These are phyloP conservation scores for Solanum megistacrolobum DNA, from an alignment of 257 asterid species.

Conservation along the genomic window DNA sequence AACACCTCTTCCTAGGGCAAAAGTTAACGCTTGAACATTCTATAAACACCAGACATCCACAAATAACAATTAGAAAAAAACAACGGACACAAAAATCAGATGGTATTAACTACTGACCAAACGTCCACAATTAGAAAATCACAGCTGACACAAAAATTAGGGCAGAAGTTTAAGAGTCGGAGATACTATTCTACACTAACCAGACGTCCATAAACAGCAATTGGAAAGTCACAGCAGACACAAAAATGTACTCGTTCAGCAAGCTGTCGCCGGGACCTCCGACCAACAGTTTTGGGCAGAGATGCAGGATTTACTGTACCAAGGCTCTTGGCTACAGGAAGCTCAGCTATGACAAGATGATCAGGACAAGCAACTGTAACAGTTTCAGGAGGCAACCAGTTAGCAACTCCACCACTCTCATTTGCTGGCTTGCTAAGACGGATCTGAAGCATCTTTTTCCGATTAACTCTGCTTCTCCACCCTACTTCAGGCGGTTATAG, in stretches of 20 bases:
- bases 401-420: slow-evolving; percentile 56
- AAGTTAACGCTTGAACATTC: neutral
- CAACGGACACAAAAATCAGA: neutral
- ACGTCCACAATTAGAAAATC: slow-evolving; percentile 56
- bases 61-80: neutral
- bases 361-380: slow-evolving; percentile 96
- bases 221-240: slow-evolving; percentile 79
- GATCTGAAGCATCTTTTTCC: slow-evolving; percentile 70
- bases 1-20: neutral
- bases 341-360: slow-evolving; percentile 91
- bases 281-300: slow-evolving; percentile 62
- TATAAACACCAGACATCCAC: neutral
- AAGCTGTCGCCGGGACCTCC: slow-evolving; percentile 87
- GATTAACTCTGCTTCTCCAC: neutral
- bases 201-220: slow-evolving; percentile 93
- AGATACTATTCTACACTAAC: slow-evolving; percentile 21
- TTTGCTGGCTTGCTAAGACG: slow-evolving; percentile 84
- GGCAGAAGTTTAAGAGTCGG: neutral
- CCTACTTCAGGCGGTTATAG: neutral
- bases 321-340: slow-evolving; percentile 89
- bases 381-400: slow-evolving; percentile 42
- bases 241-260: slow-evolving; percentile 95
- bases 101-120: neutral
- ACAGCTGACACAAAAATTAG: neutral
- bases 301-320: slow-evolving; percentile 54